Conservation (phyloP, 169 alveolate genomes). For the Blepharisma undulans region DNA sequence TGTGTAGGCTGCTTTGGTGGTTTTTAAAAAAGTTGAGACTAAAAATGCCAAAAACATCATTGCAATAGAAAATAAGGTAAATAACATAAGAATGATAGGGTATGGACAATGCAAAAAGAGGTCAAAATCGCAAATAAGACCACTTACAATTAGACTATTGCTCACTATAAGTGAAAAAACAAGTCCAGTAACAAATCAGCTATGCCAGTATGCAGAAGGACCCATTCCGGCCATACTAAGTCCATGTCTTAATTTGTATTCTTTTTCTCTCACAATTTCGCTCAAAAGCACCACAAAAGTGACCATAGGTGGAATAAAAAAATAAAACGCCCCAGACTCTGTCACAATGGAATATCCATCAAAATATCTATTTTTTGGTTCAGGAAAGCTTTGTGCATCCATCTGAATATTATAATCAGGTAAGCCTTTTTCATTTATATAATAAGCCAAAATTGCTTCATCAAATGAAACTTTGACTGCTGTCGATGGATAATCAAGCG, state of each 20-base stretch:
- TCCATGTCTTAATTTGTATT: background rate
- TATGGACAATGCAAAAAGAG: conserved; percentile 50
- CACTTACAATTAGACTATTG: conserved; percentile 1
- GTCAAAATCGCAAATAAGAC: conserved; percentile 38
- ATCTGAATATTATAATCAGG: background rate
- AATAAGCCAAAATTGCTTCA: background rate
- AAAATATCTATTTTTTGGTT: background rate
- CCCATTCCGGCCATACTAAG: conserved; percentile 21
- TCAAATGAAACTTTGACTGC: conserved; percentile 18
- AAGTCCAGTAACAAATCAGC: conserved; percentile 20
- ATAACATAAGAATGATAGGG: conserved; percentile 32
- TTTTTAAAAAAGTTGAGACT: conserved; percentile 29
- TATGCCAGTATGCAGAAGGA: background rate
- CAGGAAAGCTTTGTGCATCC: conserved; percentile 12
- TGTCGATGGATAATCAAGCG: background rate
- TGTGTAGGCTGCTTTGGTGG: conserved; percentile 29
- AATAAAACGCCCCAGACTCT: conserved; percentile 34
- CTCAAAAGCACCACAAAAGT: conserved; percentile 27
- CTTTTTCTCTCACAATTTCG: conserved; percentile 41
- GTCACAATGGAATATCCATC: background rate
- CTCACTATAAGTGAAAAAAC: background rate
- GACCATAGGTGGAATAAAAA: conserved; percentile 38
- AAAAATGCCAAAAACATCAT: conserved; percentile 46
- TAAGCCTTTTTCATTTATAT: too few species aligned
- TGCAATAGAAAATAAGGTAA: conserved; percentile 39